Evolutionary conservation across 1,284 basidiomycete genomes (phyloP), one percentile per base, ranked within the genome.

Genomic region (Cutaneotrichosporon dermatis): DNA sequence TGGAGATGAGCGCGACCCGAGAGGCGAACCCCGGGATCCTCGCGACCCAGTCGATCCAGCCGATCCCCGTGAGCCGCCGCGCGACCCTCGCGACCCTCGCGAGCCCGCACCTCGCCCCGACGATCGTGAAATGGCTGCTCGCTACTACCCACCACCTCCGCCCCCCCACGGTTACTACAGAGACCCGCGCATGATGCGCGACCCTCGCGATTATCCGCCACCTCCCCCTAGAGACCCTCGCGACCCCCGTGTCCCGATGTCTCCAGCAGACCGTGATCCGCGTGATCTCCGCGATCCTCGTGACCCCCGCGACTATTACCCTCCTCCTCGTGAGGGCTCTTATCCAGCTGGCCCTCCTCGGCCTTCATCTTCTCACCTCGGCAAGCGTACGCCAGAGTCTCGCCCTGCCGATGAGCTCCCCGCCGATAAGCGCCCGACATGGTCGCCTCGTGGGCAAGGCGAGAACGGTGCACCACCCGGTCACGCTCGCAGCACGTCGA

Each of bases 361-460:
- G 34, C 49, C 49, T 8, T 15, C 49, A 15, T 40, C 37, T 34
- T 54, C 43, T 2, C 62, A 60, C 36, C 51, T 64, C 8, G 62
- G 59, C 48, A 61, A 64, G 51, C 59, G 62, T n/a, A 16, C 59
- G 4, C 55, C 52, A 8, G 62, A 64, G 7, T 34, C 43, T 3
- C 57, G 62, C 8, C 62, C 59, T 4, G 41, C 39, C 4, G 59
- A 54, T 11, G 33, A 45, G 9, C 51, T 51, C 15, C 50, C 50
- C 1, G 37, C 15, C 11, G 50, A 51, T 11, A 61, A 61, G 59
- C 62, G 62, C 33, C 62, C 62, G 2, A 59, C 54, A 10, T 64
- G 62, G 62, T 59, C 62, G 16, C 55, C 58, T 3, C 53, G 45
- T 36, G 49, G 45, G 25, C 33, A 49, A 36, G 46, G 46, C 13